Base-by-base conservation (phyloP, 306 rosid genomes). In the Vachellia pachyceras region DNA sequence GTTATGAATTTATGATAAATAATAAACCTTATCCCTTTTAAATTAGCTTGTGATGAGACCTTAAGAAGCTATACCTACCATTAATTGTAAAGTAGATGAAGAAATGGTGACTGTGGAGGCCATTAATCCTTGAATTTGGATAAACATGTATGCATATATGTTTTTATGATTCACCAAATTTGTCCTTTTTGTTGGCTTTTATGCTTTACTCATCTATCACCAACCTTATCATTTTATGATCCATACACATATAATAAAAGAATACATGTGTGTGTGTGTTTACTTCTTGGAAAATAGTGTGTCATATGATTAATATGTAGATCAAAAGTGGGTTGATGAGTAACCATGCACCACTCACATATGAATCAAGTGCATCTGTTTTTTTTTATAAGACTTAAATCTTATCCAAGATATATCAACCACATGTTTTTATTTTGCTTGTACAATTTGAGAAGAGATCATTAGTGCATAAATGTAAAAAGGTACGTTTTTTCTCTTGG, bases 321-420 rank as follows among this genome's bases (percentile, higher is more conserved):
- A 60, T 60, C 2, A 61, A 10, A 29, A 61, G 68, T 61, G 68
- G 40, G 68, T 29, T 33, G 76, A 74, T 84, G 67, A 70, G 75
- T 77, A 68, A 25, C 50, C 60, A 58, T 58, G 36, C 65, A 54
- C 70, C 69, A 35, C 44, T 8, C 25, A 41, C 45, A 29, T 11
- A 18, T 36, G 13, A 42, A 18, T 36, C 13, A 33, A 44, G 74
- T 66, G 76, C 29, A 33, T 39, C 49, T 23, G 14, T 47, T 80
- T 22, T 55, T 73, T 80, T 73, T 64, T 29, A 80, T 80, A 55
- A 37, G 47, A 61, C 60, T 44, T 44, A 1, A 63, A 72, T 57
- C 83, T 80, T 80, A 64, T 80, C 73, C 79, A 80, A 78, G 55
- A 68, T 45, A 29, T 29, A 29, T 29, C 77, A 60, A 61, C 37